Evolutionary conservation across 2,329 filamentous ascomycete genomes (phyloP).

Genomic region (Trichoderma cornu-damae): DNA sequence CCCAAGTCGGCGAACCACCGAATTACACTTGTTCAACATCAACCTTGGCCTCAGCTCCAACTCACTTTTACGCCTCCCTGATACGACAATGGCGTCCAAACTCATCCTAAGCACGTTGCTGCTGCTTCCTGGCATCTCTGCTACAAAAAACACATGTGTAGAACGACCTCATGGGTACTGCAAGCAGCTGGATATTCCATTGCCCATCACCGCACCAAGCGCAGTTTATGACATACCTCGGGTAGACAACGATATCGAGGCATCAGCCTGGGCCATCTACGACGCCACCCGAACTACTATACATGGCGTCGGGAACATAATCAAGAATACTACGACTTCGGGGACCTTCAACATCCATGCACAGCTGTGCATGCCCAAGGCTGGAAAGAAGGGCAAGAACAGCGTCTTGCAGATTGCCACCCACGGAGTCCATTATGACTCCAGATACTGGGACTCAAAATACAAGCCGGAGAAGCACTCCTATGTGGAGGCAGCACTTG

Average conservation of each 20-base stretch:
- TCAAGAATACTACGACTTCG: slow-evolving; percentile 11
- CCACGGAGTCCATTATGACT: slow-evolving; percentile 10
- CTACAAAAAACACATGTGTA: neutral
- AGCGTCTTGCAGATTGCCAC: slow-evolving; percentile 9
- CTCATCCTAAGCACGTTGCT: neutral
- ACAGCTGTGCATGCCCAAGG: neutral
- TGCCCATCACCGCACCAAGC: neutral
- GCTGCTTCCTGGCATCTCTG: neutral
- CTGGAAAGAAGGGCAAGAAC: neutral
- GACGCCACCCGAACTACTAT: slow-evolving; percentile 1
- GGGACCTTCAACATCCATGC: slow-evolving; percentile 5
- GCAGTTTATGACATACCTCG: slow-evolving; percentile 4
- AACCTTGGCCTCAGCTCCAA: neutral
- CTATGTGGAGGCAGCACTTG: slow-evolving; percentile 6
- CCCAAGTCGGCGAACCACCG: neutral
- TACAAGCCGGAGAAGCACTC: slow-evolving; percentile 13
- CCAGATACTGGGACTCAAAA: slow-evolving; percentile 12
- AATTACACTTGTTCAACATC: neutral
- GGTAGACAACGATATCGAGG: slow-evolving; percentile 12
- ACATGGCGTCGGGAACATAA: neutral
- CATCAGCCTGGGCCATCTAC: slow-evolving; percentile 7
- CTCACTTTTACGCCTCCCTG: neutral
- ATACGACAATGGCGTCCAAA: neutral
- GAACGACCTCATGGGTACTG: slow-evolving; percentile 8
- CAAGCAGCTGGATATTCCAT: slow-evolving; percentile 3